phyloP scores from a whole-genome alignment of 371 early-diverging fungal species.

The Edhazardia aedis region DNA sequence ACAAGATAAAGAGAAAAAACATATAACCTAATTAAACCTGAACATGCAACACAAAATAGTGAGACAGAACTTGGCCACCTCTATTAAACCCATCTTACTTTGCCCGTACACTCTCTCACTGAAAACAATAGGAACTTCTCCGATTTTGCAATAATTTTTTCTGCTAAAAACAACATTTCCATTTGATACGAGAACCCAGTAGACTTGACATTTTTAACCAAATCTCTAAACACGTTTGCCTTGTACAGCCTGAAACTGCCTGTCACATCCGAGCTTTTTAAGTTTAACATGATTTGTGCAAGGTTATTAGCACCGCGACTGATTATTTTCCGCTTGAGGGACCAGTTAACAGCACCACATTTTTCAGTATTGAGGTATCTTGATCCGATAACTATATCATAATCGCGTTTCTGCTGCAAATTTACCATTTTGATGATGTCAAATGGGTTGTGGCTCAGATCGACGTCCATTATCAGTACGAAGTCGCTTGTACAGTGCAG shows the following conservation, averaged over 20 bases:
- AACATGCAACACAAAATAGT: neutral
- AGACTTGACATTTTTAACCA: constrained; percentile 18
- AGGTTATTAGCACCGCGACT: constrained; percentile 41
- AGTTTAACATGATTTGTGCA: constrained; percentile 28
- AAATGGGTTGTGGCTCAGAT: constrained; percentile 45
- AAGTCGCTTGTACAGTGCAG: constrained; percentile 21
- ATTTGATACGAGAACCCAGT: constrained; percentile 44
- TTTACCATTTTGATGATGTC: constrained; percentile 23
- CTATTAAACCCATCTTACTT: constrained; percentile 25
- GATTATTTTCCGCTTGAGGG: constrained; percentile 37
- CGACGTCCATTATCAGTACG: constrained; percentile 43
- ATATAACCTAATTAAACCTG: neutral
- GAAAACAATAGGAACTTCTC: constrained; percentile 42
- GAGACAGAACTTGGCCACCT: constrained; percentile 1
- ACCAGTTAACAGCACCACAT: constrained; percentile 38
- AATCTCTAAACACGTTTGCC: constrained; percentile 19
- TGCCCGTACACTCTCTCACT: constrained; percentile 33
- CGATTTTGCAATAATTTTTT: constrained; percentile 14
- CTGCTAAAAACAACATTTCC: constrained; percentile 34
- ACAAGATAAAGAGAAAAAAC: no score
- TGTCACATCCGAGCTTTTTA: constrained; percentile 35
- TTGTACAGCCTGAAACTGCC: constrained; percentile 41
- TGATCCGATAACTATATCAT: constrained; percentile 36
- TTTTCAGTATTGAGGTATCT: constrained; percentile 18
- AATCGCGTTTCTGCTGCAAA: constrained; percentile 9